Percentiles rank a stretch among this genome's conserved stretches.
Conservation (phyloP, 1,139 yeast genomes). For the Geotrichum restrictum region DNA sequence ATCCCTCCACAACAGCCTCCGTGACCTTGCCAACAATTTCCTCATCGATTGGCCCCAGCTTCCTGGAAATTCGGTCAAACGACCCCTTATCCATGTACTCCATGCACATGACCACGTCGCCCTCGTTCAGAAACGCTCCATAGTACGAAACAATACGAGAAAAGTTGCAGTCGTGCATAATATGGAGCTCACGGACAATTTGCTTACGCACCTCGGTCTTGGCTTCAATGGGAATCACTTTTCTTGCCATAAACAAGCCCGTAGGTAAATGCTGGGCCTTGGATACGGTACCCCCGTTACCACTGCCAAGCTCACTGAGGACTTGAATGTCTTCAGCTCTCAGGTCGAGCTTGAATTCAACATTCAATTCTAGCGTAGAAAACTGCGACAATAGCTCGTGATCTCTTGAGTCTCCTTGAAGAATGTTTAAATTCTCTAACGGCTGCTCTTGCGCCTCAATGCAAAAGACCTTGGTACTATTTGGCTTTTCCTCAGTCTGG, state of each 20-base stretch:
- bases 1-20: conserved; percentile 72
- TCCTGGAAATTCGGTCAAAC: conserved; percentile 65
- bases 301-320: conserved; percentile 78
- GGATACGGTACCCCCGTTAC: conserved; percentile 90
- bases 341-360: conserved; percentile 50
- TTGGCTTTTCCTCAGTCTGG: conserved; percentile 9
- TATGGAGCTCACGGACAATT: conserved; percentile 79
- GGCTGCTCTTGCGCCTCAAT: conserved; percentile 16
- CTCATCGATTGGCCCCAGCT: conserved; percentile 56
- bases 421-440: no score
- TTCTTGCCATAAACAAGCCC: conserved; percentile 85
- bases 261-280: conserved; percentile 87
- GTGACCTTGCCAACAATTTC: conserved; percentile 70
- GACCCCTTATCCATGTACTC: conserved; percentile 96
- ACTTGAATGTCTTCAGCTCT: conserved; percentile 67
- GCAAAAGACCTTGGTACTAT: conserved; percentile 5
- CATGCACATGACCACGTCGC: conserved; percentile 82
- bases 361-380: conserved; percentile 44
- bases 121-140: conserved; percentile 74
- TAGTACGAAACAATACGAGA: conserved; percentile 84
- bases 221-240: conserved; percentile 80
- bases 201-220: conserved; percentile 79
- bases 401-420: background rate
- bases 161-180: conserved; percentile 80
- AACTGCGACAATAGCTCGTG: conserved; percentile 32